Conservation (phyloP, 208 protist species). For the Leishmania tropica region DNA sequence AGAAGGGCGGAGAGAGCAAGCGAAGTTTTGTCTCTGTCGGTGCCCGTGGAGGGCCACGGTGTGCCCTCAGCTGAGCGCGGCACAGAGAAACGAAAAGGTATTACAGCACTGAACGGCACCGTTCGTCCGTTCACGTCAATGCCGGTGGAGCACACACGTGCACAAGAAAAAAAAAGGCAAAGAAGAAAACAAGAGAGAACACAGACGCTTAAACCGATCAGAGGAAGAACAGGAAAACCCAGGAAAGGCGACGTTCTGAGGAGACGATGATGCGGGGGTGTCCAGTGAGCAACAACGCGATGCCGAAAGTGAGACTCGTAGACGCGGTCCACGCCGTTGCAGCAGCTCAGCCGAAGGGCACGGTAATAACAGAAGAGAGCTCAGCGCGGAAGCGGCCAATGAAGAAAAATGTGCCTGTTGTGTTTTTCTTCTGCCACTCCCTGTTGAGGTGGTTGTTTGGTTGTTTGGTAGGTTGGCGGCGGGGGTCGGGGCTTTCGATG, state of each 20-base stretch:
- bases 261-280: not conserved
- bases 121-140: not conserved
- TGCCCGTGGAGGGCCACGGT: not conserved
- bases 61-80: not conserved
- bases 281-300: not conserved
- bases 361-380: not conserved
- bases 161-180: not conserved
- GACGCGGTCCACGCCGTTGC: not conserved
- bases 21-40: not conserved
- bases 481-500: not conserved
- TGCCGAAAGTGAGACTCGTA: not conserved
- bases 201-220: not conserved
- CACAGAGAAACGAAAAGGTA: not conserved
- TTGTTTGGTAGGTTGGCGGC: not conserved
- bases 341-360: not conserved
- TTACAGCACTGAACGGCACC: not conserved
- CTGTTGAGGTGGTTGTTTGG: not conserved
- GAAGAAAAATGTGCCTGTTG: constrained; percentile 3
- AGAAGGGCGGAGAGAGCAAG: not conserved
- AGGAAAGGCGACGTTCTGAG: not conserved
- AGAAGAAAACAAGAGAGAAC: not conserved
- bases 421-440: not conserved
- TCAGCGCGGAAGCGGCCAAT: not conserved
- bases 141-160: not conserved
- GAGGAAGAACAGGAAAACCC: not conserved